Evolutionary conservation across 768 basidiomycete species (phyloP).

Genomic region (Leccinum disarticulatum): DNA sequence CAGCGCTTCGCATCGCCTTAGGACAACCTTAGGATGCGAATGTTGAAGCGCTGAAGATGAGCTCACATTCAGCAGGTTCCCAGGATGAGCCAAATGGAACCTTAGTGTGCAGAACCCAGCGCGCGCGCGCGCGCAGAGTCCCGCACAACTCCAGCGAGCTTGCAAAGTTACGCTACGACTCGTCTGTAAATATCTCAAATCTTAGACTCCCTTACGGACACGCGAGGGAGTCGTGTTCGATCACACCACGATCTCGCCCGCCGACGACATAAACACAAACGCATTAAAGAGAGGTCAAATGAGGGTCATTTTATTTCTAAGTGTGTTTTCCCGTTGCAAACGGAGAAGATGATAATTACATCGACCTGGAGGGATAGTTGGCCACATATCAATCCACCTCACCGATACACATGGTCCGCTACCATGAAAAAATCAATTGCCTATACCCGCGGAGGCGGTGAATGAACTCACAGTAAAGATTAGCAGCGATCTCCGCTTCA

Average conservation of each 20-base stretch:
- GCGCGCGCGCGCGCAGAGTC: too few relatives aligned
- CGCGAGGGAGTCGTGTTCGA: too few relatives aligned
- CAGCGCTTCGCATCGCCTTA: not conserved
- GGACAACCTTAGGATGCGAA: not conserved
- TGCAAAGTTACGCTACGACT: too few relatives aligned
- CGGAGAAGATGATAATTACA: constrained; percentile 27
- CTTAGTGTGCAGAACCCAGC: not conserved
- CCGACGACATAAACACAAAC: too few relatives aligned
- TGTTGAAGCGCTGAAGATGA: not conserved
- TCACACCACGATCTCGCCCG: too few relatives aligned
- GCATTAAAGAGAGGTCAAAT: constrained; percentile 3
- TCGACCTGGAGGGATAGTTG: constrained; percentile 9
- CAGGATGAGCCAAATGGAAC: not conserved
- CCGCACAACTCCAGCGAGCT: too few relatives aligned
- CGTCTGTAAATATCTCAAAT: too few relatives aligned
- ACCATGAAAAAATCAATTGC: constrained; percentile 23
- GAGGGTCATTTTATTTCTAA: constrained; percentile 1
- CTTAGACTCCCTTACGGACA: too few relatives aligned
- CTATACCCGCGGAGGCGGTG: constrained; percentile 12
- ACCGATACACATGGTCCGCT: constrained; percentile 91
- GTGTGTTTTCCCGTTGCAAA: constrained; percentile 6
- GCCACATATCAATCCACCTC: constrained; percentile 25
- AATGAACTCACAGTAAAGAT: constrained; percentile 64
- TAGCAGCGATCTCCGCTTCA: constrained; percentile 97
- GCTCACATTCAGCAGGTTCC: not conserved